phyloP scores from a whole-genome alignment of 2,329 filamentous ascomycete species.

The Madurella mycetomatis region DNA sequence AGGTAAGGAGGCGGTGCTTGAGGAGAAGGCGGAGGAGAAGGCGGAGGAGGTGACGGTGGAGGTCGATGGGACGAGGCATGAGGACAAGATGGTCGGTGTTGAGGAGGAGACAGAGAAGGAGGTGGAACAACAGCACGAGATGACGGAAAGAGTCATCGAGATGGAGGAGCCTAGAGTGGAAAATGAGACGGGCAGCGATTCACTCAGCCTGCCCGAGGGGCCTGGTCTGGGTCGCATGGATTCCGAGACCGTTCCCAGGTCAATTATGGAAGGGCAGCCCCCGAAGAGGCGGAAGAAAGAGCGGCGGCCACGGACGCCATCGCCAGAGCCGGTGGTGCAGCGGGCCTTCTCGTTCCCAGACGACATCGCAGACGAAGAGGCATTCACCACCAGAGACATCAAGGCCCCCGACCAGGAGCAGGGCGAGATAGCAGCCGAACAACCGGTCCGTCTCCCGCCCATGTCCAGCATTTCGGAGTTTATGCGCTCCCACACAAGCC shows the following conservation, averaged over 20 bases:
- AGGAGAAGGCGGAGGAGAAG: constrained; percentile 13
- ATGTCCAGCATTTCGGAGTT: constrained; percentile 35
- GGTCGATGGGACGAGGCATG: background rate
- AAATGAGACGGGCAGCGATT: background rate
- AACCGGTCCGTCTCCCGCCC: constrained; percentile 21
- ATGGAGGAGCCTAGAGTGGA: background rate
- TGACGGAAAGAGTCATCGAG: constrained; percentile 1
- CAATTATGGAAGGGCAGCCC: constrained; percentile 18
- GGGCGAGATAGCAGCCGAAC: constrained; percentile 11
- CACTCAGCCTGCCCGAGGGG: background rate
- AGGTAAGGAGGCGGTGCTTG: constrained; percentile 15
- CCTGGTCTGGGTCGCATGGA: constrained; percentile 29
- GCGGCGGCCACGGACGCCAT: constrained; percentile 15
- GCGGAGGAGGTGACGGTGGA: constrained; percentile 4
- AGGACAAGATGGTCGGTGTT: constrained; percentile 3
- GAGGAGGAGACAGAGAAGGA: constrained; percentile 3
- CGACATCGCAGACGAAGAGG: constrained; percentile 29
- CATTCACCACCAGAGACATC: constrained; percentile 20
- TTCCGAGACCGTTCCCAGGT: constrained; percentile 29
- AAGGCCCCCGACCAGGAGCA: constrained; percentile 16
- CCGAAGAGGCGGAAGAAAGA: constrained; percentile 18
- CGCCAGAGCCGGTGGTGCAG: constrained; percentile 24
- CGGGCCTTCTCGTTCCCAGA: constrained; percentile 29
- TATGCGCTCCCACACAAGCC: constrained; percentile 40
- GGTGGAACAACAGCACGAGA: background rate